phyloP scores from a whole-genome alignment of 495 filamentous ascomycete genomes.

The Platismatia glauca region DNA sequence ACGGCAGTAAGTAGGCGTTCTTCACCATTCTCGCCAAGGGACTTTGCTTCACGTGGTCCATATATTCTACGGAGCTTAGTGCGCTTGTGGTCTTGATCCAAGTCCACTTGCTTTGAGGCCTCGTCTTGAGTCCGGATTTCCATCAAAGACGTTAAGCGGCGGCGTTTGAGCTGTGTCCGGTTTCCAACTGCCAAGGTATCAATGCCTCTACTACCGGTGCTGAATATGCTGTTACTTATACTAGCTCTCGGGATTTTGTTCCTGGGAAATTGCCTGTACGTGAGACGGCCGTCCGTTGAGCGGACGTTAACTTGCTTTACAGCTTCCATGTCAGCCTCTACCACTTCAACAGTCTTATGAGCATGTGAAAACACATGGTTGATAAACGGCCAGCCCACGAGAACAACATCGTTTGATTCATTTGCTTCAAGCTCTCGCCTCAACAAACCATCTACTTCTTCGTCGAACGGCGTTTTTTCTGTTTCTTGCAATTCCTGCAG shows the following conservation, averaged over 20 bases:
- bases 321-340: constrained; percentile 3
- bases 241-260: neutral
- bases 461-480: constrained; percentile 6
- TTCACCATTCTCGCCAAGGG: constrained; percentile 22
- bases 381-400: constrained; percentile 18
- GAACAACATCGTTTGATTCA: constrained; percentile 1
- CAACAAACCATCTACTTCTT: constrained; percentile 14
- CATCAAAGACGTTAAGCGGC: constrained; percentile 13
- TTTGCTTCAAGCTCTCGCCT: constrained; percentile 14
- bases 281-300: constrained; percentile 1
- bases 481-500: neutral
- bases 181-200: constrained; percentile 3
- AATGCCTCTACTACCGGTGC: constrained; percentile 2
- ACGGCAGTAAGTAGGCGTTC: constrained; percentile 55
- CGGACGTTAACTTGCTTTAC: constrained; percentile 1
- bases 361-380: constrained; percentile 20
- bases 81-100: neutral
- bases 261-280: neutral
- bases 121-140: neutral
- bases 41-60: constrained; percentile 6
- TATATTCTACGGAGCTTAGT: constrained; percentile 16
- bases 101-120: neutral
- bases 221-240: constrained; percentile 2
- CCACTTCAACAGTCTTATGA: constrained; percentile 12
- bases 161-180: constrained; percentile 10